Percentiles rank a stretch among this genome's conserved stretches.
Conservation (phyloP, 2,329 filamentous ascomycete species). For the Botrytis byssoidea region DNA sequence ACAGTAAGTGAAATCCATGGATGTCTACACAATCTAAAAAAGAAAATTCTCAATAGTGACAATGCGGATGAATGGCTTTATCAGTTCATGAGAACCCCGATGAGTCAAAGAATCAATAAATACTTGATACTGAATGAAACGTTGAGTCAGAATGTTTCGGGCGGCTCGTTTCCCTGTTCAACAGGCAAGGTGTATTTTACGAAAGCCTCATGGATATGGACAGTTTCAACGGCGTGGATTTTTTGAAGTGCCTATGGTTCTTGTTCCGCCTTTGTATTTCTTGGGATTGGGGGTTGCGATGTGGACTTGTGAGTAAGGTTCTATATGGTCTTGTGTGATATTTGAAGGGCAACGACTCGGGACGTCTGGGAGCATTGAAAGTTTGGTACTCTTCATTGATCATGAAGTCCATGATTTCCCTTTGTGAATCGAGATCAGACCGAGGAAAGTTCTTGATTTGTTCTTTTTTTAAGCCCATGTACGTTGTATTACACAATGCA, state of each 20-base stretch:
- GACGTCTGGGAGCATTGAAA: neutral
- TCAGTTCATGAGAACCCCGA: neutral
- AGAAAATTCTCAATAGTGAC: neutral
- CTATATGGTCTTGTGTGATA: neutral
- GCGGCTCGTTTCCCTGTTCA: neutral
- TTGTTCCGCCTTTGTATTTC: constrained; percentile 60
- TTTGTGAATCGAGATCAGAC: neutral
- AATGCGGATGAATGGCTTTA: neutral
- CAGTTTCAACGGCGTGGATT: constrained; percentile 26
- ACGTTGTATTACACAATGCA: neutral
- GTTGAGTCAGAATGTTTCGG: constrained; percentile 10
- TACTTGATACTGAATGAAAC: neutral
- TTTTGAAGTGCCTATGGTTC: constrained; percentile 27
- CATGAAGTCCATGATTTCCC: neutral
- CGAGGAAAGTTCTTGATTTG: neutral
- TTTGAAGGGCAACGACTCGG: neutral
- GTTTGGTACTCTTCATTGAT: neutral
- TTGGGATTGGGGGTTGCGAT: constrained; percentile 62
- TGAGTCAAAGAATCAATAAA: neutral
- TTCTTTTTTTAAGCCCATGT: neutral
- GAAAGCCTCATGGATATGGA: constrained; percentile 7
- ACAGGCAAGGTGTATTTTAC: neutral
- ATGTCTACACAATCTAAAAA: too few species aligned
- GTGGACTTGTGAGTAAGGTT: constrained; percentile 47
- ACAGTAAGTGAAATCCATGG: neutral